Base-by-base conservation (phyloP, 2,329 filamentous ascomycete genomes). In the Xylariomycetidae sp. region DNA sequence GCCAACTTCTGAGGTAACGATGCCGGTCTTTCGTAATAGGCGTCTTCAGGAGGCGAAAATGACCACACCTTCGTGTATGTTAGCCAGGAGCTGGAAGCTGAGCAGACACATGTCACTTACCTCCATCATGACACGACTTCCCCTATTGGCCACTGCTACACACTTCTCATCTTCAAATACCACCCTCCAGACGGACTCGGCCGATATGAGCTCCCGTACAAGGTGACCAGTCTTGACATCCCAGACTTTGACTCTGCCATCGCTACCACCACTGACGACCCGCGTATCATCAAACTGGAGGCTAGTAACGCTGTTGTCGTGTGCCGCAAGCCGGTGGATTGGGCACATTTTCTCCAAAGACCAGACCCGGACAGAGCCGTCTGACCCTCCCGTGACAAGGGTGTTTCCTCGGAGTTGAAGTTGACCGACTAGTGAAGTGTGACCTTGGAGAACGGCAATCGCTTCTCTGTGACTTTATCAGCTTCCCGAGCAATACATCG, bases 81-180 rank as follows among this genome's bases (percentile, higher is more conserved):
- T 58, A 64, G 60, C 41, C 25, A 34, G 45, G 15, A 41, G 31
- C 36, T 36, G 31, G 23, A 40, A 25, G 26, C 31, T 4, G 8
- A 9, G 17, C 13, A 10, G 12, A 15, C 12, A 19, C 4, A 8
- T 23, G 5, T 15, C 30, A 59, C 81, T 67, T 66, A 94, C 90
- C 81, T 98, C 92, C 92, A 98, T 98, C 42, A 97, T 85, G 0
- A 94, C 97, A 42, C 89, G 80, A 36, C 81, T 82, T 33, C 79
- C 79, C 40, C 90, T 77, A 50, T 88, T 83, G 7, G 92, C 92
- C 72, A 98, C 85, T 19, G 95, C 90, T 18, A 98, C 90, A 38
- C 90, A 94, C 61, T 96, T 97, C 62, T 98, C 92, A 46, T 95
- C 90, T 56, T 98, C 92, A 58, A 98, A 98, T 0, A 94, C 92